Percentiles rank a stretch among this genome's conserved stretches.
Evolutionary conservation across 2,329 filamentous ascomycete genomes (phyloP).

Genomic region (Fusarium sp.): DNA sequence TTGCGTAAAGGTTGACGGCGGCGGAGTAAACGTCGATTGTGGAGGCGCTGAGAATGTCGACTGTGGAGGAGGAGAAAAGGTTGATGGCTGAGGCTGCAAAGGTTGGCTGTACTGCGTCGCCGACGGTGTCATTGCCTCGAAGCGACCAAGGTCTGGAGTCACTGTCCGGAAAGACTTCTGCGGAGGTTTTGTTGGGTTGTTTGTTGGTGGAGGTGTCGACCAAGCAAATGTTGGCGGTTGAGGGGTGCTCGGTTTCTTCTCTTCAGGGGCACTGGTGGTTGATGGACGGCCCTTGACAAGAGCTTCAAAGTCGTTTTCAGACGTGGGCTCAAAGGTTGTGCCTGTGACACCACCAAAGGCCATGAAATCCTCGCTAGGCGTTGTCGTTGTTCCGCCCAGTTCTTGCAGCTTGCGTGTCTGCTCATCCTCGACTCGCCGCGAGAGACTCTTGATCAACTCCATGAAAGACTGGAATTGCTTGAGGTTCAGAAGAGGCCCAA

Average conservation of each 20-base stretch:
- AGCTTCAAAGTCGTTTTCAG: constrained; percentile 80
- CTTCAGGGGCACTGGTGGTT: constrained; percentile 34
- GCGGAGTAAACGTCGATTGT: constrained; percentile 15
- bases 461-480: constrained; percentile 91
- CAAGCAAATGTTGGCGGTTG: constrained; percentile 66
- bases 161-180: constrained; percentile 60
- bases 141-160: constrained; percentile 64
- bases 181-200: constrained; percentile 45
- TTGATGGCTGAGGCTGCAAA: constrained; percentile 54
- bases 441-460: constrained; percentile 82
- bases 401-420: constrained; percentile 90
- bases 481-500: constrained; percentile 87
- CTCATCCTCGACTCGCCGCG: constrained; percentile 82
- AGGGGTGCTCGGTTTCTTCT: constrained; percentile 48
- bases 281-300: constrained; percentile 76
- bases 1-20: neutral
- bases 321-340: constrained; percentile 61
- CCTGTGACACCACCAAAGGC: constrained; percentile 73
- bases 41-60: constrained; percentile 38
- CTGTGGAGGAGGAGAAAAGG: neutral
- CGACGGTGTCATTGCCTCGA: constrained; percentile 64
- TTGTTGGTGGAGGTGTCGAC: constrained; percentile 64
- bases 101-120: constrained; percentile 70
- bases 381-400: constrained; percentile 66
- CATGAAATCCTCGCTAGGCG: constrained; percentile 70